Evolutionary conservation across 2,329 filamentous ascomycete genomes (phyloP), one percentile per base, ranked within the genome.

Genomic region (Colletotrichum tropicicola): DNA sequence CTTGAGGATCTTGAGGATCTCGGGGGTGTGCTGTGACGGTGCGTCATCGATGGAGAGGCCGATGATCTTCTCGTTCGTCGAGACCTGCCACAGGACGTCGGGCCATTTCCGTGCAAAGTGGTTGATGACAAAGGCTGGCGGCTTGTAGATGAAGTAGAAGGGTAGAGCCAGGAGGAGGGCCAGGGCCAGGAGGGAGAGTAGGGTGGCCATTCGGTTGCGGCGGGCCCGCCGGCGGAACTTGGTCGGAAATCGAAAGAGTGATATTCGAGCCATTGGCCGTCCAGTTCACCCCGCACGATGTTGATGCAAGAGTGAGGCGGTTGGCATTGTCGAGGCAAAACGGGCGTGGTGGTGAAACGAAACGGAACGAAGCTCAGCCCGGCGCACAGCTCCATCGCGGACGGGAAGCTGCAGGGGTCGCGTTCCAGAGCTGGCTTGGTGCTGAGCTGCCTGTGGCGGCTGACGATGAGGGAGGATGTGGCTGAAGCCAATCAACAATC

Each of bases 1-100:
- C 56, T 83, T 80, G n/a, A 97, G 82, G 0, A 92, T 79, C 44
- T 87, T 79, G 58, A 94, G 79, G 64, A 97, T 94, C 59, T 89
- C 87, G 45, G 78, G 73, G 2, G 94, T 97, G 75, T 92, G 84
- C 44, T 85, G 78, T 2, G 91, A 94, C 0, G 94, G 94, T 27
- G 89, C 91, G 78, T 97, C 94, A 80, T 97, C 94, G 72, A 97
- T 91, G 1, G 93, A 97, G 39, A 98, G 83, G 0, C 92, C 94
- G 17, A 97, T 83, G 25, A 95, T 78, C 72, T 90, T 92, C 49
- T 86, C 79, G 8, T 79, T 71, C 1, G 85, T 83, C 30, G 73
- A 71, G 44, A 92, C 84, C 69, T 92, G 89, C 83, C 91, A 97
- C 13, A 97, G 83, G 4, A 97, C 91, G 71, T 94, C 89, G 1